A percentile compares a stretch with the other conserved stretches of the same genome.
These are phyloP conservation scores for Aspergillus candidus DNA, from an alignment of 2,329 filamentous ascomycete species.

Conservation along the genomic window DNA sequence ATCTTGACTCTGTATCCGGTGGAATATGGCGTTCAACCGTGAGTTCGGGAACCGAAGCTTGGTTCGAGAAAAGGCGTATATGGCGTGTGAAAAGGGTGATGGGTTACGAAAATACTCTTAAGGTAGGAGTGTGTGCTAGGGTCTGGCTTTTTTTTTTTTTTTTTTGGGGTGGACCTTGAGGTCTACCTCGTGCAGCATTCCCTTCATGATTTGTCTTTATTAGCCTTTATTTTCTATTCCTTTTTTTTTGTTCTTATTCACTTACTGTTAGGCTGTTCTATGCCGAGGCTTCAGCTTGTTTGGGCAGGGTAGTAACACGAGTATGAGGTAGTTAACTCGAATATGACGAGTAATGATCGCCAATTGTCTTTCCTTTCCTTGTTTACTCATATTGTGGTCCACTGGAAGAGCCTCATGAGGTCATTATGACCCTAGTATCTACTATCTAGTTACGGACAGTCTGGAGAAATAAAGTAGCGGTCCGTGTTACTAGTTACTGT, in stretches of 20 bases:
- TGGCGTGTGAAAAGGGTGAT: constrained; percentile 13
- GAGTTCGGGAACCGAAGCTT: constrained; percentile 9
- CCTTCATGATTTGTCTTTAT: constrained; percentile 22
- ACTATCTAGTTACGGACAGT: too few relatives aligned
- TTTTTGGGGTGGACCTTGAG: constrained; percentile 7
- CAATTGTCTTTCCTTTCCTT: too few relatives aligned
- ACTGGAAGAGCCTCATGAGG: too few relatives aligned
- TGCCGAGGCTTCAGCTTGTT: too few relatives aligned
- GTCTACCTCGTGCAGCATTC: constrained; percentile 12
- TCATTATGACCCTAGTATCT: too few relatives aligned
- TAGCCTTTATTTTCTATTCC: constrained; percentile 13
- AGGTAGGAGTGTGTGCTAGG: constrained; percentile 9
- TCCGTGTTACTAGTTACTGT: too few relatives aligned
- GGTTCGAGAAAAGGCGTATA: constrained; percentile 15
- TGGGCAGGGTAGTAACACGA: too few relatives aligned
- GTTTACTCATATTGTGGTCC: too few relatives aligned
- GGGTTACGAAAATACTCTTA: constrained; percentile 19
- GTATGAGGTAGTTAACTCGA: too few relatives aligned
- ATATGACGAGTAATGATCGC: too few relatives aligned
- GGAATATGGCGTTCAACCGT: constrained; percentile 20
- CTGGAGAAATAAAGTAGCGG: too few relatives aligned
- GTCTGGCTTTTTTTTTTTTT: constrained; percentile 2
- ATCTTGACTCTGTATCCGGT: constrained; percentile 15
- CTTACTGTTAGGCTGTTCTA: not conserved
- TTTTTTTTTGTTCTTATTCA: constrained; percentile 13